These are phyloP conservation scores for Ophiostoma sp. DNA, from an alignment of 2,329 filamentous ascomycete genomes.

Conservation along the genomic window DNA sequence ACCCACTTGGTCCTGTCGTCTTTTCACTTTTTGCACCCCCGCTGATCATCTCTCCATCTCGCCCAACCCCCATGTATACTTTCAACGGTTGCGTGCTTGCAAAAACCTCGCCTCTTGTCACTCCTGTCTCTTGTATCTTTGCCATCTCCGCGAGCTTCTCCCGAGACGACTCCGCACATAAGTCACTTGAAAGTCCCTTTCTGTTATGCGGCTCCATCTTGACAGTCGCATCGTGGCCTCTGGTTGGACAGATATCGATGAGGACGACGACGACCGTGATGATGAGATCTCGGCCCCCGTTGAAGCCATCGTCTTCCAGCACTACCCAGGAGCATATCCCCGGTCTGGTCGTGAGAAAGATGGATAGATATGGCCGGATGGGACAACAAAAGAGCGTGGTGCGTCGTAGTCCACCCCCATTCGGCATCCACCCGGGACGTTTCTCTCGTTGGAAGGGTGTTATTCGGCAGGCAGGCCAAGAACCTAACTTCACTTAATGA, in stretches of 20 bases:
- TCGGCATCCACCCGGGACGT: background rate
- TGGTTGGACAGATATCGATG: conserved; percentile 11
- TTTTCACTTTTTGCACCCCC: background rate
- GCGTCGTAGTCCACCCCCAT: background rate
- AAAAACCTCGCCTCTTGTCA: background rate
- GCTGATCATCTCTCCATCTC: background rate
- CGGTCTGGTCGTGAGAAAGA: background rate
- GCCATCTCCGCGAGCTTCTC: background rate
- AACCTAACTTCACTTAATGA: too few relatives aligned
- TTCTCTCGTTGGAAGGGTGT: background rate
- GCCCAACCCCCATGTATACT: background rate
- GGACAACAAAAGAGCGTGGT: background rate
- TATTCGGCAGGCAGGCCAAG: background rate
- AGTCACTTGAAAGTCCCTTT: background rate
- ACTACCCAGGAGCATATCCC: background rate
- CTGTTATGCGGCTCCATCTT: background rate
- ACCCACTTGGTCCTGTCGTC: background rate
- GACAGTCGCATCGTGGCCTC: background rate
- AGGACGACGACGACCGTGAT: conserved; percentile 2
- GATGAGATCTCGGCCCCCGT: conserved; percentile 12
- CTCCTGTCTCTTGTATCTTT: background rate
- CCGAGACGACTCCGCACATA: background rate
- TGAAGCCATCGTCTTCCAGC: conserved; percentile 2
- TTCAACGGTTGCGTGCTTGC: conserved; percentile 8
- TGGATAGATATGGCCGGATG: background rate